Base-by-base conservation (phyloP, 306 rosid genomes). In the Quercus alba region DNA sequence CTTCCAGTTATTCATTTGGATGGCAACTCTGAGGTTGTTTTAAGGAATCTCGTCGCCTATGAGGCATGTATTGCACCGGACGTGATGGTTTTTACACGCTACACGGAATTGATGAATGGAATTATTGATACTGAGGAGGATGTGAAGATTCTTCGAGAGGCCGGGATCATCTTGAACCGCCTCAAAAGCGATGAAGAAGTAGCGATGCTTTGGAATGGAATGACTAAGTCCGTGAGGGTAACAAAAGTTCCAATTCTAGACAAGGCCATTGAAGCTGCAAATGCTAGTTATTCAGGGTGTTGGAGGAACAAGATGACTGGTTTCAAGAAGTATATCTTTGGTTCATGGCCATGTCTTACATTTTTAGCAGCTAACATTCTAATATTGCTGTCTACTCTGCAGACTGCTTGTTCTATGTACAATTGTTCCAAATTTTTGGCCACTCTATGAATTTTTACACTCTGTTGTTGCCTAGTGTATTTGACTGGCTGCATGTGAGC, bases 21-120 rank as follows among this genome's bases (percentile, higher is more conserved):
- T 25, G 26, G 26, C 26, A 25, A 25, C 26, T 25, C 26, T 25
- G 26, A 25, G 26, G 26, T 25, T 25, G 26, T 25, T 25, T 25
- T 25, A 25, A 25, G 26, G 38, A 77, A 77, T 21, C 56, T 77
- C 8, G 80, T 77, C 54, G 80, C 80, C 4, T 77, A 64, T 23
- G 74, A 77, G 35, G 74, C 80, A 12, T 66, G 59, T 31, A 61
- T 54, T 20, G 80, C 59, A 20, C 74, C 66, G 0, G 74, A 54
- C 11, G 21, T 41, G 6, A 64, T 52, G 80, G 5, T 31, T 26
- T 54, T 66, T 11, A 66, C 80, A 31, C 80, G 74, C 25, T 77
- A 66, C 31, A 54, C 66, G 0, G 74, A 77, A 14, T 21, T 77
- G 41, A 77, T 77, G 66, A 77, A 77, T 12, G 80, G 80, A 20